Evolutionary conservation across 495 filamentous ascomycete species (phyloP), one percentile per base, ranked within the genome.

Genomic region (Mycothermus thermophilus): DNA sequence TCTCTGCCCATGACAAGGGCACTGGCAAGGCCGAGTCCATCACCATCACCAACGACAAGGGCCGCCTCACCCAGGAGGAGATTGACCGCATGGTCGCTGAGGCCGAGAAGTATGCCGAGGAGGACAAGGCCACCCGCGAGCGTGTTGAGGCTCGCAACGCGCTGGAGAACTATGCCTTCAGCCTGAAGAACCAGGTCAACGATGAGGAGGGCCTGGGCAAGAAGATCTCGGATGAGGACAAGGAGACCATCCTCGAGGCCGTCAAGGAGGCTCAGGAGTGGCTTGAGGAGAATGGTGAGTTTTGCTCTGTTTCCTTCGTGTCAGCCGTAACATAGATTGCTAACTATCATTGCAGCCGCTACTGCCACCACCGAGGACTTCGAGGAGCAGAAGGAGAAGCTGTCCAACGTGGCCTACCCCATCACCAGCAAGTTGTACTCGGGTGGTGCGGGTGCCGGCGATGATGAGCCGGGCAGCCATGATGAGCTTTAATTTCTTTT

Each of bases 331-430:
- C 1, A 8, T n/a, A n/a, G n/a, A 14, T 19, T 38, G 35, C 52
- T 55, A 46, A 55, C 42, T 31, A 21, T 32, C 1, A 24, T n/a
- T 1, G 21, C 40, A 54, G 86, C 75, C 42, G 73, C 74, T 40
- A 80, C 80, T 32, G 90, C 90, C 38, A 74, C 70, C 41, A 68
- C 77, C 34, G 92, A 96, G 69, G 90, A 96, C 67, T 95, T 95
- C 49, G 84, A 93, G 59, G 90, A 99, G 75, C 87, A 96, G 69
- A 93, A 88, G 73, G 88, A 99, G 79, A 93, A 94, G 71, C 76
- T 99, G 44, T 88, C 80, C 50, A 77, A 79, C 62, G 82, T 95
- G 37, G 90, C 90, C 15, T 95, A 96, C 67, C 90, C 90, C 22
- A 99, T 99, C 66, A 99, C 90, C 51, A 88, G 80, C 69, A 99